Evolutionary conservation across 1,139 yeast genomes (phyloP), one percentile per base, ranked within the genome.

Genomic region (Diutina catenulata): DNA sequence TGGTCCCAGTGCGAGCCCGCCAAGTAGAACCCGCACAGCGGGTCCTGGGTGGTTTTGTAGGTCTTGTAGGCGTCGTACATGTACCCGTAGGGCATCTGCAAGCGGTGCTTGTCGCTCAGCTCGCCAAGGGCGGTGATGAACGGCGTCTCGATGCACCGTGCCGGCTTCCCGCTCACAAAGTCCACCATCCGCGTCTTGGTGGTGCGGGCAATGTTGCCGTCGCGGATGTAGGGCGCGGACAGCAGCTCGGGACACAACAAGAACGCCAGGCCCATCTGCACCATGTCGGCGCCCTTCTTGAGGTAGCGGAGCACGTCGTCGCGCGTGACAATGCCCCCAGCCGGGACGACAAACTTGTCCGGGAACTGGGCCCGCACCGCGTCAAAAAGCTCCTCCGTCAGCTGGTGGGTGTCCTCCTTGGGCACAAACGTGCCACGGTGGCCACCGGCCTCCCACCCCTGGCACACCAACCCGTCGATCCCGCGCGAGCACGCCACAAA

Each of bases 371-470:
- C 28, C 14, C 49, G 47, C 2, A 61, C 56, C 37, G 46, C 50
- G 3, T 42, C 40, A 33, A 63, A 60, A 35, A 68, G 51, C 0
- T 58, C 56, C 35, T 42, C 46, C 0, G 72, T 64, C 5, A 60
- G 48, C 37, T 68, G 49, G 23, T 56, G 50, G 31, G 57, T 64
- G 43, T 68, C 74, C 15, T 45, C 48, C 13, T 45, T 47, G 3
- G 45, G 45, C 8, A 58, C 43, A 41, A 62, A 70, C 44, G 60
- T 62, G 2, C 76, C 77, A 28, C 76, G 49, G 46, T 71, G 76
- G 0, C 76, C 76, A 32, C 76, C 76, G 3, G 76, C 76, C 47
- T 70, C 76, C 48, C 57, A 62, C 0, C 76, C 76, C 49, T 71
- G 77, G 26, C 62, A 52, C 3, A 67, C 52, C 5, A 70, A 50